Conservation (phyloP, 805 yeast genomes). For the Ogataea populi-albae region DNA sequence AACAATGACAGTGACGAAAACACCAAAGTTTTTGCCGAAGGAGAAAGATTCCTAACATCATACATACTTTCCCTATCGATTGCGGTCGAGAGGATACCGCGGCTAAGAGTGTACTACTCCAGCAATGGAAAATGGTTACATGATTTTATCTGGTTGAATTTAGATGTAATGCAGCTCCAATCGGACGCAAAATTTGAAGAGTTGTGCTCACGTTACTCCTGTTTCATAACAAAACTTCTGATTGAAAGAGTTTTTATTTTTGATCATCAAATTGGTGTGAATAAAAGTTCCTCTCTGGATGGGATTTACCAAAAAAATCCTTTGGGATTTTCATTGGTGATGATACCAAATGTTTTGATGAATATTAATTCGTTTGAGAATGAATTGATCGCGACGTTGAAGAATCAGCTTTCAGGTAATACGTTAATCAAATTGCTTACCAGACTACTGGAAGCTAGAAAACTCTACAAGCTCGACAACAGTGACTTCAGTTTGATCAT, state of each 20-base stretch:
- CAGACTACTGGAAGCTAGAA: slow-evolving; percentile 9
- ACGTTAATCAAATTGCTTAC: slow-evolving; percentile 8
- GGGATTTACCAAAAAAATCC: slow-evolving; percentile 3
- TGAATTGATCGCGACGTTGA: too few relatives aligned
- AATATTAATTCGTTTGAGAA: too few relatives aligned
- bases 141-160: not conserved
- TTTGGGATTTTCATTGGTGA: slow-evolving; percentile 12
- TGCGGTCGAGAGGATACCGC: not conserved
- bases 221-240: not conserved
- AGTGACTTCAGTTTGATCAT: slow-evolving; percentile 4
- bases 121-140: not conserved
- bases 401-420: too few relatives aligned
- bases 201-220: not conserved
- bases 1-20: not conserved
- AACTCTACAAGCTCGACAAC: slow-evolving; percentile 7
- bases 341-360: slow-evolving; percentile 29
- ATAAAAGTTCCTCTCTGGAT: slow-evolving; percentile 7
- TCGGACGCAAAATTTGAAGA: not conserved
- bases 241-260: not conserved
- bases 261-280: not conserved
- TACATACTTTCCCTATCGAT: not conserved
- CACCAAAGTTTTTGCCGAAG: not conserved
- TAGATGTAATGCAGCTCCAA: not conserved
- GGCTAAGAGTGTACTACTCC: not conserved
- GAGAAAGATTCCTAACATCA: not conserved